phyloP scores from a whole-genome alignment of 1,139 yeast species.

The Saccharomyces hybrid region DNA sequence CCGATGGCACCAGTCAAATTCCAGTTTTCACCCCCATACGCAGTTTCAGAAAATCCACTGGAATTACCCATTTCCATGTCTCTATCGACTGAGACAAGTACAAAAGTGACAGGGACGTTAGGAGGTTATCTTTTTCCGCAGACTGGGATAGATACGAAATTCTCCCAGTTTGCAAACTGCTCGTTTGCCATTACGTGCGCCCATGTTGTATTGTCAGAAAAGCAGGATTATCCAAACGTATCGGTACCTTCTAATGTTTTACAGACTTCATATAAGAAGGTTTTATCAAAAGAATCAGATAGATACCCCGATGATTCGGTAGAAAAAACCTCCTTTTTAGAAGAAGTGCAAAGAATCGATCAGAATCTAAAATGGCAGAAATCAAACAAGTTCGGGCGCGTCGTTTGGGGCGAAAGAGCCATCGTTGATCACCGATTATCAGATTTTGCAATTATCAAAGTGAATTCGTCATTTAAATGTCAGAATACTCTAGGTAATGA shows the following conservation, averaged over 20 bases:
- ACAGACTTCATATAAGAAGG: constrained; percentile 62
- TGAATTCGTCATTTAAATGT: constrained; percentile 49
- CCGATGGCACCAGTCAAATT: constrained; percentile 8
- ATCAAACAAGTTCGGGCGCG: constrained; percentile 61
- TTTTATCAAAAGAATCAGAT: constrained; percentile 54
- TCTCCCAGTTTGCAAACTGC: constrained; percentile 56
- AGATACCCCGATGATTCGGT: constrained; percentile 45
- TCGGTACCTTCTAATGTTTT: constrained; percentile 77
- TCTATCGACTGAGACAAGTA: constrained; percentile 57
- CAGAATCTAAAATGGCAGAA: constrained; percentile 35
- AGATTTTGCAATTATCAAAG: constrained; percentile 79
- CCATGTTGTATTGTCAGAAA: constrained; percentile 71
- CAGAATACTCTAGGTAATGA: constrained; percentile 77
- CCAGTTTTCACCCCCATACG: constrained; percentile 64
- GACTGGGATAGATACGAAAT: constrained; percentile 42
- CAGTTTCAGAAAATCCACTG: constrained; percentile 51
- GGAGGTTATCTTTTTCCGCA: constrained; percentile 86
- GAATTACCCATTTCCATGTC: constrained; percentile 82
- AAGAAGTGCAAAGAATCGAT: constrained; percentile 39
- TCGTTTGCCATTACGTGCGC: constrained; percentile 89
- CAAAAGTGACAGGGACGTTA: constrained; percentile 71
- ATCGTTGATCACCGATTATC: constrained; percentile 54
- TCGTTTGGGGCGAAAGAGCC: constrained; percentile 90
- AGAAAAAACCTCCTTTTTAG: constrained; percentile 59
- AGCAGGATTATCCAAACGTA: constrained; percentile 55